Percentiles rank a stretch among this genome's conserved stretches.
phyloP scores from a whole-genome alignment of 768 basidiomycete genomes.

The Leccinum truebloodii region DNA sequence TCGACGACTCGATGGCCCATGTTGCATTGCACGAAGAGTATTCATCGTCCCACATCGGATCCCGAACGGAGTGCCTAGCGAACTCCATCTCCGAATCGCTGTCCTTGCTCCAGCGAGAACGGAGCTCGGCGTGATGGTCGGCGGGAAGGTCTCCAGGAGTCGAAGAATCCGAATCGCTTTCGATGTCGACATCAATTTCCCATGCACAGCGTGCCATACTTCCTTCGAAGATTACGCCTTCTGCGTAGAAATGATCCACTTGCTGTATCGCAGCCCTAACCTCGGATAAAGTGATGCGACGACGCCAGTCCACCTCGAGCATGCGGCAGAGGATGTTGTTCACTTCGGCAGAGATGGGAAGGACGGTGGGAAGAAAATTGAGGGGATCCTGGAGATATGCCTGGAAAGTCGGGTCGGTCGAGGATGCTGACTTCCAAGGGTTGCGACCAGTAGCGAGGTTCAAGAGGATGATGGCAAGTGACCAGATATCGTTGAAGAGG shows the following conservation, averaged over 20 bases:
- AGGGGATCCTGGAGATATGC: slow-evolving; percentile 77
- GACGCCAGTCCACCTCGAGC: slow-evolving; percentile 67
- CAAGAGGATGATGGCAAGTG: slow-evolving; percentile 92
- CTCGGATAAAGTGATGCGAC: slow-evolving; percentile 46
- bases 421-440: slow-evolving; percentile 90
- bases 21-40: slow-evolving; percentile 52
- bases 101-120: slow-evolving; percentile 63
- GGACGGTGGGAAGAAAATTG: slow-evolving; percentile 81
- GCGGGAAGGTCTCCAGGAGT: slow-evolving; percentile 42
- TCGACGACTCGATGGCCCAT: slow-evolving; percentile 54
- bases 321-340: slow-evolving; percentile 75
- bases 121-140: slow-evolving; percentile 40
- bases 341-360: slow-evolving; percentile 75
- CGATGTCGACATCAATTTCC: slow-evolving; percentile 68
- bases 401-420: slow-evolving; percentile 84
- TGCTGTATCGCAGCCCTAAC: slow-evolving; percentile 57
- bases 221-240: slow-evolving; percentile 76
- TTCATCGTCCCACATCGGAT: slow-evolving; percentile 35
- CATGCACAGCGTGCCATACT: slow-evolving; percentile 78
- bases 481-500: slow-evolving; percentile 93
- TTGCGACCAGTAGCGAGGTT: slow-evolving; percentile 95
- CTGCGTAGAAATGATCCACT: slow-evolving; percentile 67
- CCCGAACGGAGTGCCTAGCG: slow-evolving; percentile 29
- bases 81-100: slow-evolving; percentile 39
- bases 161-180: slow-evolving; percentile 63